phyloP scores from a whole-genome alignment of 306 rosid species.

The Vigna mungo region DNA sequence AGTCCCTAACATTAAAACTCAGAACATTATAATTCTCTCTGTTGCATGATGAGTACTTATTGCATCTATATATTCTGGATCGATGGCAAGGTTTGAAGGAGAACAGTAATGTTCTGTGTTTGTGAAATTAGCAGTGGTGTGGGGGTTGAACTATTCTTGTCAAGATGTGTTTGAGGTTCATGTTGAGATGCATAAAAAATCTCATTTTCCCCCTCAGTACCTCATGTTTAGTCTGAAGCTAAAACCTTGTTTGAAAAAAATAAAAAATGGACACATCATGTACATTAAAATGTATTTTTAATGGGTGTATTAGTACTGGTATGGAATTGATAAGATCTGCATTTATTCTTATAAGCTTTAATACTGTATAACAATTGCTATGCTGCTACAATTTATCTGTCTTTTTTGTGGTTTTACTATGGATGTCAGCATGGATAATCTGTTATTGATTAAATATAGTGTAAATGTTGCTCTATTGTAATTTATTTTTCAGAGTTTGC shows the following conservation, averaged over 20 bases:
- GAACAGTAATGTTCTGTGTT: not conserved
- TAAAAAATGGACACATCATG: too few species aligned
- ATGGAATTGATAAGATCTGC: constrained; percentile 21
- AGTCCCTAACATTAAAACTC: too few species aligned
- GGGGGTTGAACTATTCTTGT: constrained; percentile 16
- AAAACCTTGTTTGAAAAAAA: not conserved
- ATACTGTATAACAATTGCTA: not conserved
- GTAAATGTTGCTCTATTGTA: constrained; percentile 12
- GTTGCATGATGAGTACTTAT: not conserved
- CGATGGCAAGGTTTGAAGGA: constrained; percentile 7
- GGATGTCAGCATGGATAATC: constrained; percentile 19
- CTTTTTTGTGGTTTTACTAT: constrained; percentile 35
- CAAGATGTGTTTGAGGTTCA: not conserved
- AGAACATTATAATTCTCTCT: constrained; percentile 19
- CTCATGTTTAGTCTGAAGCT: constrained; percentile 29
- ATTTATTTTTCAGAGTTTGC: constrained; percentile 13
- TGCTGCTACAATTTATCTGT: not conserved
- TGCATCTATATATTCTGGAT: constrained; percentile 27
- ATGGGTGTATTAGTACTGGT: not conserved
- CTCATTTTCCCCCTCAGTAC: not conserved
- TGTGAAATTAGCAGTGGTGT: constrained; percentile 19
- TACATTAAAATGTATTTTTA: constrained; percentile 11
- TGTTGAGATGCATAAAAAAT: constrained; percentile 1
- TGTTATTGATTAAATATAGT: constrained; percentile 9
- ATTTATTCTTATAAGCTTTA: constrained; percentile 18